Conservation (phyloP, 176 grass and related monocot genomes). For the Aegilops sharonensis region DNA sequence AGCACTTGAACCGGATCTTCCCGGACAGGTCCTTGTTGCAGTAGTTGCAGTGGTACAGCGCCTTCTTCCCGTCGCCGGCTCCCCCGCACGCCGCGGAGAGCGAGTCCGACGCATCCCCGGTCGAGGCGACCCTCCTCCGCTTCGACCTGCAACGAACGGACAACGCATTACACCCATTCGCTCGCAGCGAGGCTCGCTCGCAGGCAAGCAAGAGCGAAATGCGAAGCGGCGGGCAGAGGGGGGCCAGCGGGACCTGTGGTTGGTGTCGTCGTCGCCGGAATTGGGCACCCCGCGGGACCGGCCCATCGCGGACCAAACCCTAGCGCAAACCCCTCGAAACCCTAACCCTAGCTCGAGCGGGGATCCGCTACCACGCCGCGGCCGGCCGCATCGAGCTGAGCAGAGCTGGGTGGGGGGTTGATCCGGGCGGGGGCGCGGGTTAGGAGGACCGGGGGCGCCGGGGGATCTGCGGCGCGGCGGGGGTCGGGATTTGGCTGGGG, state of each 20-base stretch:
- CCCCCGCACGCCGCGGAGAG: constrained; percentile 47
- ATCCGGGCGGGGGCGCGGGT: neutral
- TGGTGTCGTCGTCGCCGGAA: constrained; percentile 82
- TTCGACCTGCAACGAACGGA: constrained; percentile 65
- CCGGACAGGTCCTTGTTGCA: constrained; percentile 99
- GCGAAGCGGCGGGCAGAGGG: neutral
- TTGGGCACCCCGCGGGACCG: constrained; percentile 79
- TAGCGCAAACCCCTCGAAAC: constrained; percentile 38
- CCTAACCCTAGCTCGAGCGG: constrained; percentile 26
- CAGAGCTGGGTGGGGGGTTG: neutral
- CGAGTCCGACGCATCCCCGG: constrained; percentile 72
- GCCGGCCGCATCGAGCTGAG: constrained; percentile 8
- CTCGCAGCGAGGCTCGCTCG: neutral
- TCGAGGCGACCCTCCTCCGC: constrained; percentile 71
- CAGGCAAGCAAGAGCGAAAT: neutral
- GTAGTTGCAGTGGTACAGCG: constrained; percentile 97
- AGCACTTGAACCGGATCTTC: constrained; percentile 97
- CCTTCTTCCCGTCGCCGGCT: constrained; percentile 82
- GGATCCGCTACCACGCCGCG: constrained; percentile 6
- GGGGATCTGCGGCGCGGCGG: constrained; percentile 14
- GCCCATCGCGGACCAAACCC: constrained; percentile 73
- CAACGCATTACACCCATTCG: neutral
- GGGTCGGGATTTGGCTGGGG: constrained; percentile 12
- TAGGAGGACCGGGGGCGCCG: neutral
- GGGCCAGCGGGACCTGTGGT: constrained; percentile 52